Evolutionary conservation across 2,329 filamentous ascomycete genomes (phyloP), one percentile per base, ranked within the genome.

Genomic region (Fonsecaea pugnacius): DNA sequence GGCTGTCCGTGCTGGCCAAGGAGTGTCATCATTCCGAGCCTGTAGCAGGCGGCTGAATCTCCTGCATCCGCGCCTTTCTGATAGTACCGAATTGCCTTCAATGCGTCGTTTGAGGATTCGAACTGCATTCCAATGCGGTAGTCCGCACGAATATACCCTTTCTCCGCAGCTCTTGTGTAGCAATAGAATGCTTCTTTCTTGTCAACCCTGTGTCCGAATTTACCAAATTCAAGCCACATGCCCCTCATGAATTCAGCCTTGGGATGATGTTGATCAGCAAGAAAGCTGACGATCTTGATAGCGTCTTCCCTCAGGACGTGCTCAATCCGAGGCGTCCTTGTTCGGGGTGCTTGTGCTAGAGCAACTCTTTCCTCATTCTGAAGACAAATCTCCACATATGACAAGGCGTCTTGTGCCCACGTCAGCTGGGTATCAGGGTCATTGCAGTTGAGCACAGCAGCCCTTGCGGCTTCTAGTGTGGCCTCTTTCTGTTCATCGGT

Each of bases 81-180:
- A 78, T 98, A 99, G 77, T 98, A 93, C 73, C 89, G 88, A 73
- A 97, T 88, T 5, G 95, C 95, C 76, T 96, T 97, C 67, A 89
- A 85, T 65, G 92, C 89, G 73, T 99, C 94, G 74, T 96, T 96
- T 4, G 92, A 94, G 75, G 91, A 92, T 78, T 99, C 95, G 75
- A 93, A 98, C 63, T 97, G 90, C 94, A 98, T 99, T 67, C 95
- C 95, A 79, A 99, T 96, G 53, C 95, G 88, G 77, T 99, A 99
- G 77, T 98, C 92, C 21, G 95, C 93, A 71, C 95, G 85, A 24
- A 89, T 87, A 78, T 93, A 96, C 63, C 92, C 92, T 71, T 91
- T 88, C 71, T 93, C 90, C 4, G 70, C 64, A n/a, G 95, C 91
- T 72, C 89, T 84, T 67, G 88, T 87, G 78, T 98, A 99, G 72